These are phyloP conservation scores for Taiozyma sp. DNA, from an alignment of 1,139 yeast genomes.

Conservation along the genomic window DNA sequence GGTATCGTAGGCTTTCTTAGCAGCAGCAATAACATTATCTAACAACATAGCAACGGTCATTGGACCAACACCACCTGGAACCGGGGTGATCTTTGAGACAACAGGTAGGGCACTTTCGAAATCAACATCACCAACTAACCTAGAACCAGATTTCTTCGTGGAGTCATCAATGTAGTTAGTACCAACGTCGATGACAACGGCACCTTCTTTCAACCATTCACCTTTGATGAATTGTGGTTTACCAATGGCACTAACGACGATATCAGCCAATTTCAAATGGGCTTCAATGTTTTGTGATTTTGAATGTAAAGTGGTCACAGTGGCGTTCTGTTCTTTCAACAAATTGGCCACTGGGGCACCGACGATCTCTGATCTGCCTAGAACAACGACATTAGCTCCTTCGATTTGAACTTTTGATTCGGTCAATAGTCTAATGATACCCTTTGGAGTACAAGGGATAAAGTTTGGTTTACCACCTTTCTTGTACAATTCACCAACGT, in stretches of 20 bases:
- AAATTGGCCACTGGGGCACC: constrained; percentile 77
- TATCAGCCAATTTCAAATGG: constrained; percentile 57
- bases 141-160: constrained; percentile 56
- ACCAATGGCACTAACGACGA: constrained; percentile 76
- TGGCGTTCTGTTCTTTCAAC: constrained; percentile 65
- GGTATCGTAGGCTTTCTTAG: constrained; percentile 36
- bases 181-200: constrained; percentile 74
- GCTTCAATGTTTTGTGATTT: constrained; percentile 46
- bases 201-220: constrained; percentile 66
- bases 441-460: constrained; percentile 79
- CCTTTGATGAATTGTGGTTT: constrained; percentile 64
- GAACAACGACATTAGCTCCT: constrained; percentile 71
- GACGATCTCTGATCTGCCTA: constrained; percentile 79
- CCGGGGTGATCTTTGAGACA: constrained; percentile 69
- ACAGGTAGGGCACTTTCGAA: constrained; percentile 48
- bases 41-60: constrained; percentile 85
- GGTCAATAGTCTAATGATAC: constrained; percentile 61
- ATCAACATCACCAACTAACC: constrained; percentile 75
- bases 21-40: constrained; percentile 60
- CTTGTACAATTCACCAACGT: constrained; percentile 71
- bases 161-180: constrained; percentile 67
- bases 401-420: constrained; percentile 52
- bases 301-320: constrained; percentile 71
- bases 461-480: constrained; percentile 67
- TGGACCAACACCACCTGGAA: constrained; percentile 89